Evolutionary conservation across 2,329 filamentous ascomycete species (phyloP), one percentile per base, ranked within the genome.

Genomic region (Colletotrichum truncatum): DNA sequence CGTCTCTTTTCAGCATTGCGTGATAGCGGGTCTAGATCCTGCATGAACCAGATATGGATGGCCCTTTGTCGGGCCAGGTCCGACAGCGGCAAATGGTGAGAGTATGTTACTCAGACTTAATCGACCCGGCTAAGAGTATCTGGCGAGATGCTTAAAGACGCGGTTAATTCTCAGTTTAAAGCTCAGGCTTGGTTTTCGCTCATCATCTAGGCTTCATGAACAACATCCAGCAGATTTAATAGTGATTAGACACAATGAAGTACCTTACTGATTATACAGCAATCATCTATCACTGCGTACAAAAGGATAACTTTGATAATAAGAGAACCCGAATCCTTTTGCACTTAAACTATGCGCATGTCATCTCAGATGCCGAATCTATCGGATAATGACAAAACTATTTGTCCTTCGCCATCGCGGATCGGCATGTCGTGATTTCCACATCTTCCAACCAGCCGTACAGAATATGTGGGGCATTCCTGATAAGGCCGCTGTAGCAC

Each of bases 351-450:
- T n/a, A n/a, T n/a, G n/a, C n/a, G n/a, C n/a, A n/a, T n/a, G n/a
- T n/a, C n/a, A n/a, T n/a, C n/a, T n/a, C n/a, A n/a, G n/a, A 16
- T 25, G 16, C 18, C 39, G 28, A 10, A 14, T 5, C 16, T 46
- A 46, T 26, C 12, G 14, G 10, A 6, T 16, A 14, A 6, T 6
- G 48, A 28, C n/a, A 26, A 48, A n/a, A 43, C 4, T 14, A 6
- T 10, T 23, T 12, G 6, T 39, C 23, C 28, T 14, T 39, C 58
- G 58, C 51, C 6, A 62, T 62, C 52, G 41, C 58, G 18, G 25
- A 39, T 56, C 51, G 41, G 51, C 58, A 62, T 55, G 58, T 62
- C 51, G 51, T 56, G 58, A 62, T 62, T 16, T 11, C 16, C 6
- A 30, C n/a, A 26, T 3, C 12, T 26, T 6, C 48, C 48, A 61